Evolutionary conservation across 83 land plant genomes (phyloP), one percentile per base, ranked within the genome.

Genomic region (Isoetes engelmannii): DNA sequence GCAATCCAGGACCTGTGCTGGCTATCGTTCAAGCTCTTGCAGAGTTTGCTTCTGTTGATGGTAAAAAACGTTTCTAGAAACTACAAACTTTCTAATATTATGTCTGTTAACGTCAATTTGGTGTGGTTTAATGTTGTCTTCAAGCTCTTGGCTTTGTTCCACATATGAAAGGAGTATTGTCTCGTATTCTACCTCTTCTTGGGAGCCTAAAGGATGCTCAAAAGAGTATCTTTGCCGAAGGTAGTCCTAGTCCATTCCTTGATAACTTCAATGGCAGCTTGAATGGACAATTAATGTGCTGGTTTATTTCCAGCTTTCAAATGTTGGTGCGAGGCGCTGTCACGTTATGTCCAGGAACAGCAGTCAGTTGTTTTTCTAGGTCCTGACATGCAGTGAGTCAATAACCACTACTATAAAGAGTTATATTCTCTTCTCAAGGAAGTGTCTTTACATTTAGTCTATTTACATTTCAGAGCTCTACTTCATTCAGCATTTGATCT

Each of bases 401-500:
- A 8, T 10, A 42, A 41, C 28, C 47, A n/a, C 37, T 4, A 12
- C 51, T 68, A 41, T 69, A 12, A 7, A 44, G 61, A 44, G 21
- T 62, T 51, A 62, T 5, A 41, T 28, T 44, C 45, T 69, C 7
- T 51, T 19, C 48, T 61, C 60, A 46, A 20, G 7, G 41, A 28
- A 17, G 17, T 10, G 8, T 55, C 44, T 21, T 15, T 49, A 13
- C 8, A 49, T 41, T 42, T 49, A 18, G 20, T 64, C 70, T 21
- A 13, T 45, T 56, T 42, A 19, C 65, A 19, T 58, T 69, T 67
- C 83, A 93, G 98, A 78, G 87, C 92, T 17, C 84, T 87, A 67
- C 67, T 93, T 53, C 87, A 90, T 72, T 93, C 98, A 71, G 89
- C 86, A 80, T 93, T 90, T 77, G 98, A 93, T 28, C 82, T 93